Evolutionary conservation across 306 rosid genomes (phyloP), one percentile per base, ranked within the genome.

Genomic region (Prosopis cineraria): DNA sequence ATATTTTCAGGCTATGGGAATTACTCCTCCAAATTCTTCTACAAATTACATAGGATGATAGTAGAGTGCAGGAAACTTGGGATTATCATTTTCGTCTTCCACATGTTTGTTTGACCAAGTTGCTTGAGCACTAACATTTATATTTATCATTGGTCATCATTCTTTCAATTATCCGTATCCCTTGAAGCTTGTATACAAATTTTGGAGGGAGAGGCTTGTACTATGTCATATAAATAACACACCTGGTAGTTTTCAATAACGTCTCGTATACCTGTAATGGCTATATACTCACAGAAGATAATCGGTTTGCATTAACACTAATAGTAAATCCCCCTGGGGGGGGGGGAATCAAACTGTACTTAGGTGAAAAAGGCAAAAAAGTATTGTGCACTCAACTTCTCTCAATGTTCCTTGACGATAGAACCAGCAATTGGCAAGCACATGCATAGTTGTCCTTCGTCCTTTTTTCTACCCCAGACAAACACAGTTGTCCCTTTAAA

Each of bases 21-120:
- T 56, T n/a, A 68, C 76, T 66, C 75, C 90, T 41, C 80, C 82
- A 37, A 85, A 87, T 83, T 62, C 87, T 59, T 62, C 87, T 48
- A 86, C 91, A 6, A 84, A 40, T 16, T 82, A 85, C 40, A 14
- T 60, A 13, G 72, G 19, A 55, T 30, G 40, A 24, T 37, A 24
- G 56, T 27, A 19, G 9, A 33, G 47, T 39, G 33, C 39, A 27
- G 13, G 44, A 44, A 6, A 10, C 50, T 72, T 73, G 62, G 33
- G 53, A 25, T 44, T 33, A n/a, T 67, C 58, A 0, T 11, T 63
- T 63, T 5, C 4, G n/a, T 34, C 24, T 52, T 25, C 48, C 41
- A 50, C 66, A 16, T 75, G 13, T 64, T 65, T 22, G 60, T 14
- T 45, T 34, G 34, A 34, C 25, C 7, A 22, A 22, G 25, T 36